Percentiles rank a stretch among this genome's conserved stretches.
Evolutionary conservation across 1,284 basidiomycete species (phyloP).

Genomic region (Apiotrichum gracile): DNA sequence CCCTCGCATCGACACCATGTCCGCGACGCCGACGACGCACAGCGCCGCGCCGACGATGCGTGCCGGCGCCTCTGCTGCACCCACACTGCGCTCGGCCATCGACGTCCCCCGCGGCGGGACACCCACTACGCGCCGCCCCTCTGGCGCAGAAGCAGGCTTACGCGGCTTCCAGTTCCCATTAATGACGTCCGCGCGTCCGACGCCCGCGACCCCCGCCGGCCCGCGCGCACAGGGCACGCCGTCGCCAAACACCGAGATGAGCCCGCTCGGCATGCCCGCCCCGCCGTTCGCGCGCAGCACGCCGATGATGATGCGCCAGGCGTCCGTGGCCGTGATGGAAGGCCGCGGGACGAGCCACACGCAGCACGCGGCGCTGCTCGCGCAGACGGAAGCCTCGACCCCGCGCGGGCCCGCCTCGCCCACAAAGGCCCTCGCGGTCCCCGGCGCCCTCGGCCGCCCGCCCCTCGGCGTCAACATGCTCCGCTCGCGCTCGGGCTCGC

Average conservation of each 20-base stretch:
- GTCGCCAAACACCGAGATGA: constrained; percentile 1
- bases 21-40: constrained; percentile 25
- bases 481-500: constrained; percentile 34
- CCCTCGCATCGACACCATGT: constrained; percentile 23
- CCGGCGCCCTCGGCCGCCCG: constrained; percentile 10
- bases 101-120: constrained; percentile 7
- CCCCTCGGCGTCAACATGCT: constrained; percentile 29
- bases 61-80: not conserved
- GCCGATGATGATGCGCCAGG: constrained; percentile 44
- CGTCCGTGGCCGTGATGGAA: constrained; percentile 46
- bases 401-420: constrained; percentile 11
- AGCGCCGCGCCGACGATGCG: constrained; percentile 7
- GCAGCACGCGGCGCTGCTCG: constrained; percentile 24
- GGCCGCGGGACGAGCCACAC: constrained; percentile 32
- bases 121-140: constrained; percentile 17
- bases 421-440: constrained; percentile 22
- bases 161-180: constrained; percentile 44
- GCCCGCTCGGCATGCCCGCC: constrained; percentile 6
- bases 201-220: not conserved
- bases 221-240: constrained; percentile 17
- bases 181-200: constrained; percentile 18
- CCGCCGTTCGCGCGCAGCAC: constrained; percentile 16
- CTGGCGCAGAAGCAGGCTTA: constrained; percentile 32
- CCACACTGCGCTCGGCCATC: constrained; percentile 13
- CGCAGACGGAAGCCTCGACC: constrained; percentile 2